Percentiles rank a stretch among this genome's conserved stretches.
These are phyloP conservation scores for Synura sp. DNA, from an alignment of 352 stramenopile species.

Conservation along the genomic window DNA sequence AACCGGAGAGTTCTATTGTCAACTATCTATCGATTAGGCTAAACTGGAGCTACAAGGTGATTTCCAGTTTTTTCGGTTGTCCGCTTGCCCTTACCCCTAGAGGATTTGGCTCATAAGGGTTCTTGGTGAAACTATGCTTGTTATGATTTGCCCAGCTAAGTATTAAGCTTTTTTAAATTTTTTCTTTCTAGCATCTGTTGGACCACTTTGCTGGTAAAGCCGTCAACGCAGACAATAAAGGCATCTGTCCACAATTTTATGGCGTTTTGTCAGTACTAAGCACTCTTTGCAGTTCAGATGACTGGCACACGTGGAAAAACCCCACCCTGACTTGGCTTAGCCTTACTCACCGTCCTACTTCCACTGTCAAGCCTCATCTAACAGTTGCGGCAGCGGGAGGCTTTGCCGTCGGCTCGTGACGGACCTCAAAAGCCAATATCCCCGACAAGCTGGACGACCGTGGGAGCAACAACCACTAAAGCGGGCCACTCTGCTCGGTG, in stretches of 20 bases:
- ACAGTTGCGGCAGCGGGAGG: constrained; percentile 12
- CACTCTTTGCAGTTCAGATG: constrained; percentile 5
- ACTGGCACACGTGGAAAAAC: neutral
- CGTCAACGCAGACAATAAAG: constrained; percentile 15
- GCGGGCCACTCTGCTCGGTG: neutral
- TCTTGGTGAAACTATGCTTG: too few species aligned
- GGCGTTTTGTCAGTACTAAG: neutral
- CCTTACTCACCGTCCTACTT: neutral
- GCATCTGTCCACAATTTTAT: neutral
- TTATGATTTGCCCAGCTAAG: too few species aligned
- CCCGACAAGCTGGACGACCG: neutral
- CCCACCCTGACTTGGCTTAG: neutral
- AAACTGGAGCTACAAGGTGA: too few species aligned
- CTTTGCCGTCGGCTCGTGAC: neutral
- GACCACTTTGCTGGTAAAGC: constrained; percentile 4
- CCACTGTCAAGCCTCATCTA: constrained; percentile 7
- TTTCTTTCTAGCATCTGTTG: neutral
- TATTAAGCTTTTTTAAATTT: too few species aligned
- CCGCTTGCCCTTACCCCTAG: too few species aligned
- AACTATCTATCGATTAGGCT: too few species aligned
- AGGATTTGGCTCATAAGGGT: too few species aligned
- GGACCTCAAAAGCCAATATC: neutral
- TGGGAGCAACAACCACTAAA: constrained; percentile 20
- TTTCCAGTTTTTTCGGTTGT: too few species aligned
- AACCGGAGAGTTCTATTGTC: too few species aligned